Conservation (phyloP, 2,329 filamentous ascomycete genomes). For the Fusarium nematophilum region DNA sequence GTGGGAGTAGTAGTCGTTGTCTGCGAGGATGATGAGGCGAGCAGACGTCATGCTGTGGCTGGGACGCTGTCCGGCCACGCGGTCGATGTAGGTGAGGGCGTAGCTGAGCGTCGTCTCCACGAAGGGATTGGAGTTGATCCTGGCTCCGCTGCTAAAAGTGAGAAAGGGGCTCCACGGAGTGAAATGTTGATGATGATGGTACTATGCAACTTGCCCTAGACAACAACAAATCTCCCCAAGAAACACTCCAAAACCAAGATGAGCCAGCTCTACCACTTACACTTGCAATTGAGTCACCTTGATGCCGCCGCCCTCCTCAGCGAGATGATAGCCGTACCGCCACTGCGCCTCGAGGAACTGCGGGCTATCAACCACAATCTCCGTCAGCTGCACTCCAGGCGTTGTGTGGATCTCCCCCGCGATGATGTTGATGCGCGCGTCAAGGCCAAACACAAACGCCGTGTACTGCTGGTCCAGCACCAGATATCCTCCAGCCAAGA, state of each 20-base stretch:
- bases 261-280: conserved; percentile 64
- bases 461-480: conserved; percentile 91
- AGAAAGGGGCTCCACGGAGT: conserved; percentile 14
- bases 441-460: conserved; percentile 76
- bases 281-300: conserved; percentile 81
- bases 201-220: background rate
- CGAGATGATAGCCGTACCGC: conserved; percentile 83
- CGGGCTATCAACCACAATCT: conserved; percentile 89
- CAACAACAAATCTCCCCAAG: background rate
- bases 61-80: conserved; percentile 50
- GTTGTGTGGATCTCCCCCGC: conserved; percentile 68
- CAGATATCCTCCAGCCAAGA: conserved; percentile 93
- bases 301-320: conserved; percentile 80
- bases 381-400: conserved; percentile 71
- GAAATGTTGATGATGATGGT: conserved; percentile 10
- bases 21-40: conserved; percentile 87
- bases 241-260: background rate
- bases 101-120: conserved; percentile 93
- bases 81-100: conserved; percentile 82
- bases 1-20: conserved; percentile 95
- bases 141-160: conserved; percentile 55
- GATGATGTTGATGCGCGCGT: conserved; percentile 74
- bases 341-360: conserved; percentile 90
- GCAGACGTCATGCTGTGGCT: conserved; percentile 70
- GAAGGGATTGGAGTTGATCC: conserved; percentile 76